Evolutionary conservation across 1,284 basidiomycete genomes (phyloP), one percentile per base, ranked within the genome.

Genomic region (Ganoderma leucocontextum): DNA sequence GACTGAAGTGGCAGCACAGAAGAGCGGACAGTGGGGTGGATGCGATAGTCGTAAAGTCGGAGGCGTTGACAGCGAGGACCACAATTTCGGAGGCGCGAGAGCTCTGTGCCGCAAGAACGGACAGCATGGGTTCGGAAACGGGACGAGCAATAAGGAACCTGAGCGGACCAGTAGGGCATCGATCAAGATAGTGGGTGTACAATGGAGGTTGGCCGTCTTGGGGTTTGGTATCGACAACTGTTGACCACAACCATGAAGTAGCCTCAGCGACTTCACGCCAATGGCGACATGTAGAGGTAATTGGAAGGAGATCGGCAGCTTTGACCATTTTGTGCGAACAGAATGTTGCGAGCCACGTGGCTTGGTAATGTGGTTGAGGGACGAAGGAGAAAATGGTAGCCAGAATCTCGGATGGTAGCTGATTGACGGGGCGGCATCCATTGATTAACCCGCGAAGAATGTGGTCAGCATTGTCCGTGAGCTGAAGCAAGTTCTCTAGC

Each of bases 301-400:
- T 58, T 8, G 57, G n/a, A 58, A 58, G 57, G 57, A 58, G 57
- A n/a, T 58, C 57, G 36, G 36, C 10, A n/a, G n/a, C 8, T 19
- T 39, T 10, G 9, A 58, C 2, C 4, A 39, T 19, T 38, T 35
- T 38, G 4, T 58, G 57, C 1, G 57, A 22, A 39, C n/a, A 13
- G 9, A 58, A 58, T n/a, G 57, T 58, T 38, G 57, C 36, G 57
- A 58, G 57, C n/a, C n/a, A 10, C n/a, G 57, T 38, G 6, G 57
- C 35, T 10, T n/a, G n/a, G 35, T 35, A 19, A 38, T 58, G 36
- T 2, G 57, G 19, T 58, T 22, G 57, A 58, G 57, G 57, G 19
- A 58, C 57, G 19, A 58, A 58, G 19, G 35, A 58, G 36, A 58
- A 58, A 38, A 58, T 58, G 35, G 57, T 19, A 19, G 57, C 57